These are phyloP conservation scores for Boletus fagicola DNA, from an alignment of 768 basidiomycete species.

Conservation along the genomic window DNA sequence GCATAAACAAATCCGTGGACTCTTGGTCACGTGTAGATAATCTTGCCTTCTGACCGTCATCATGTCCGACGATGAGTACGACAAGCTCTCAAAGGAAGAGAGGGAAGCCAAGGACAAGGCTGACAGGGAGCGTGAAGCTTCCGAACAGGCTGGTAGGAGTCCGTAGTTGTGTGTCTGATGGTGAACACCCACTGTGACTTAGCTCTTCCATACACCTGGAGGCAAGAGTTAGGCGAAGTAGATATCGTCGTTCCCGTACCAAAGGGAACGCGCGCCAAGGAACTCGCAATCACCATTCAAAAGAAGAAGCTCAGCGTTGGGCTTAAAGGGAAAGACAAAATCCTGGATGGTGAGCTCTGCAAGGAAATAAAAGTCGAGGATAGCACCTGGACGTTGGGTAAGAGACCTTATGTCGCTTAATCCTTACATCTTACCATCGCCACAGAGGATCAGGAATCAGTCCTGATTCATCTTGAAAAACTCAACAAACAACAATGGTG, in stretches of 20 bases:
- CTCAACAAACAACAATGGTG: conserved; percentile 91
- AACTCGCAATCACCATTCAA: conserved; percentile 69
- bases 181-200: conserved; percentile 8
- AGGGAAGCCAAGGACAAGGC: conserved; percentile 68
- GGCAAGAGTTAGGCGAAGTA: conserved; percentile 83
- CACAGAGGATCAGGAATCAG: conserved; percentile 71
- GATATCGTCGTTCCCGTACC: conserved; percentile 83
- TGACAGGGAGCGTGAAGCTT: conserved; percentile 64
- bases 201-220: conserved; percentile 93
- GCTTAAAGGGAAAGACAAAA: conserved; percentile 81
- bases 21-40: conserved; percentile 29
- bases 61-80: conserved; percentile 56
- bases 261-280: conserved; percentile 78
- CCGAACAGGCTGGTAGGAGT: conserved; percentile 80
- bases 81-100: conserved; percentile 75
- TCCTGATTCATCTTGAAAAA: conserved; percentile 83
- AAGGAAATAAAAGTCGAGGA: conserved; percentile 95
- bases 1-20: conserved; percentile 26
- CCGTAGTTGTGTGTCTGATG: conserved; percentile 23
- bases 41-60: conserved; percentile 27
- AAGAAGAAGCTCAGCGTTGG: conserved; percentile 84
- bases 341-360: conserved; percentile 88
- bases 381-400: conserved; percentile 95
- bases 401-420: conserved; percentile 11
- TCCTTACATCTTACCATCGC: conserved; percentile 7